Conservation (phyloP, 257 asterid genomes). For the Nicotiana noctiflora region DNA sequence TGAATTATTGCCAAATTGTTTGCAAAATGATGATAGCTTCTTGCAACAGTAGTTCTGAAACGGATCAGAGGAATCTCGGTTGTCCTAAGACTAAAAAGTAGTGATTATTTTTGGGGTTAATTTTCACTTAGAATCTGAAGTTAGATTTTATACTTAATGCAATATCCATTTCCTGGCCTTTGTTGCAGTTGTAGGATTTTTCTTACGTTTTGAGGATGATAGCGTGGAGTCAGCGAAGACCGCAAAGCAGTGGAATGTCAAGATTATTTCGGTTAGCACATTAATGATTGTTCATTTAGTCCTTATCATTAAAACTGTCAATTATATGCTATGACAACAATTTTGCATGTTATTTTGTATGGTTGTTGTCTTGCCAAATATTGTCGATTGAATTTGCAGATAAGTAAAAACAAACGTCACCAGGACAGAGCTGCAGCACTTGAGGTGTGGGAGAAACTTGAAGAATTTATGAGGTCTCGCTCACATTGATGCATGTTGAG, state of each 20-base stretch:
- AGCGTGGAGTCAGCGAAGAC: slow-evolving; percentile 92
- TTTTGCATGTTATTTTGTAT: background rate
- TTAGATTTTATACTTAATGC: background rate
- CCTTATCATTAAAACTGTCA: background rate
- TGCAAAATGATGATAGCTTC: background rate
- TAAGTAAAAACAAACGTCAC: slow-evolving; percentile 93
- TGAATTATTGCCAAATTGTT: background rate
- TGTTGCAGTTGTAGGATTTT: slow-evolving; percentile 83
- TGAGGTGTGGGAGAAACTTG: slow-evolving; percentile 99
- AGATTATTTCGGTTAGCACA: slow-evolving; percentile 82
- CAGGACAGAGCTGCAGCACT: slow-evolving; percentile 99
- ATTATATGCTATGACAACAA: background rate
- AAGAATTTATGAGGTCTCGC: slow-evolving; percentile 96
- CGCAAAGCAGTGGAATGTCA: slow-evolving; percentile 97
- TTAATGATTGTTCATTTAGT: slow-evolving; percentile 4
- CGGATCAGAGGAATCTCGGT: background rate
- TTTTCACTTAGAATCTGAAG: background rate
- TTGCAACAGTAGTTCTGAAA: background rate
- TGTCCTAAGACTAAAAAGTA: background rate
- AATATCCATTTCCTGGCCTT: background rate
- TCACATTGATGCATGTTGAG: slow-evolving; percentile 53
- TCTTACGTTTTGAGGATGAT: slow-evolving; percentile 96
- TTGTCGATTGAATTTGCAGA: slow-evolving; percentile 36
- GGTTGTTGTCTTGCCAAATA: background rate
- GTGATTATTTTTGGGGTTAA: background rate